These are phyloP conservation scores for Ananas comosus DNA, from an alignment of 176 grass and related monocot species.

Conservation along the genomic window DNA sequence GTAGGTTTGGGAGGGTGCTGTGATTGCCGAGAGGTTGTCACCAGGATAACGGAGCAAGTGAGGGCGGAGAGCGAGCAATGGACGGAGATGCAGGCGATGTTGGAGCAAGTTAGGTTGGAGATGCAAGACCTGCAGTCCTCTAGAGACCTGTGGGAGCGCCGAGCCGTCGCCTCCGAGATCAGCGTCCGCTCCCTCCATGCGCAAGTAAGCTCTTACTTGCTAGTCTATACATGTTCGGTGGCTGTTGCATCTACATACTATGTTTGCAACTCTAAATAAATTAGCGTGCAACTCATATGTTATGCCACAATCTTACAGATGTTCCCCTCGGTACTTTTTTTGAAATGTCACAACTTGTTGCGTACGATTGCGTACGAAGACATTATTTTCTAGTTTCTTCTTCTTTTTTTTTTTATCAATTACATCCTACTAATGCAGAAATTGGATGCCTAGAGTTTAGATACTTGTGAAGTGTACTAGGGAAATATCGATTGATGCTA, in stretches of 20 bases:
- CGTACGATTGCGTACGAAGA: no score
- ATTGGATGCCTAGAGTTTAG: no score
- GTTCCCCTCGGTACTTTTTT: no score
- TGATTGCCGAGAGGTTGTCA: slow-evolving; percentile 64
- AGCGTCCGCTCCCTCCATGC: slow-evolving; percentile 55
- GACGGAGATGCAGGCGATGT: slow-evolving; percentile 89
- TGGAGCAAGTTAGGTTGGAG: slow-evolving; percentile 80
- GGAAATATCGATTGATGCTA: no score
- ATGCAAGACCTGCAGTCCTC: slow-evolving; percentile 80
- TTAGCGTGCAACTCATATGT: not conserved
- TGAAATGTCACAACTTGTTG: no score
- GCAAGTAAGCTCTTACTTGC: slow-evolving; percentile 42
- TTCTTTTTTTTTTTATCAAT: no score
- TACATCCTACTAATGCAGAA: no score
- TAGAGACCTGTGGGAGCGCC: slow-evolving; percentile 63
- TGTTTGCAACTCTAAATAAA: not conserved
- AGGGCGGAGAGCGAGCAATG: slow-evolving; percentile 79
- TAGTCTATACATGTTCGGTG: not conserved
- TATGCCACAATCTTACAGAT: not conserved
- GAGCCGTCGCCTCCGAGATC: slow-evolving; percentile 59
- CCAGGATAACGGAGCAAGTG: slow-evolving; percentile 85
- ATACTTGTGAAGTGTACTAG: no score
- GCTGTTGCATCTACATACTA: not conserved
- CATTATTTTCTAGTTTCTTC: no score
- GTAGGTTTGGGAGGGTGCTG: slow-evolving; percentile 42